Evolutionary conservation across 2,329 filamentous ascomycete genomes (phyloP).

Genomic region (Nemania serpens): DNA sequence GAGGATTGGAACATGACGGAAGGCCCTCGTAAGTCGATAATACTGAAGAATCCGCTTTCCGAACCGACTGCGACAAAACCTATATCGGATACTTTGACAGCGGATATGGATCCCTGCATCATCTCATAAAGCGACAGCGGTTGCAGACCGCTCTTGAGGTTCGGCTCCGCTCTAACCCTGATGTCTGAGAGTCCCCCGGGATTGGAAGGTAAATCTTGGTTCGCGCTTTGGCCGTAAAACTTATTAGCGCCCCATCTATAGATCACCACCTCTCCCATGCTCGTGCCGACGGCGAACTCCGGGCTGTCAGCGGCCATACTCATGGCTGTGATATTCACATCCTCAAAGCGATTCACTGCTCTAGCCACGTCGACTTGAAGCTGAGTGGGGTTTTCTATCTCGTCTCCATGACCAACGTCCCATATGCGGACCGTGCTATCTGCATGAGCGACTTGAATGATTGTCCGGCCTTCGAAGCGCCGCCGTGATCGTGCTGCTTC

Average conservation of each 20-base stretch:
- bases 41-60: constrained; percentile 76
- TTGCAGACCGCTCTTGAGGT: constrained; percentile 77
- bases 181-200: constrained; percentile 78
- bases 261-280: constrained; percentile 81
- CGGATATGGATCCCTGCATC: constrained; percentile 79
- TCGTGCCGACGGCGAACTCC: constrained; percentile 82
- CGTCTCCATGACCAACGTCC: constrained; percentile 90
- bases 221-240: constrained; percentile 67
- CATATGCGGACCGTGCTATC: constrained; percentile 92
- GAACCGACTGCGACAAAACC: constrained; percentile 90
- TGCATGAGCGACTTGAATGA: constrained; percentile 85
- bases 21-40: constrained; percentile 89
- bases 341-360: constrained; percentile 77
- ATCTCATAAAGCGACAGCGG: constrained; percentile 83
- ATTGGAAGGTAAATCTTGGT: constrained; percentile 58
- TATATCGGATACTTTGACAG: constrained; percentile 83
- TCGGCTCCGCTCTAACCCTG: constrained; percentile 69
- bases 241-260: constrained; percentile 88
- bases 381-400: constrained; percentile 83
- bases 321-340: constrained; percentile 77
- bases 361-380: constrained; percentile 87
- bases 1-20: constrained; percentile 78
- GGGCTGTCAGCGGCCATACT: constrained; percentile 80
- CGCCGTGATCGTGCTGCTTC: constrained; percentile 72
- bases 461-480: constrained; percentile 79